phyloP scores from a whole-genome alignment of 108 stramenopile species.

The Cyclotella sp. region DNA sequence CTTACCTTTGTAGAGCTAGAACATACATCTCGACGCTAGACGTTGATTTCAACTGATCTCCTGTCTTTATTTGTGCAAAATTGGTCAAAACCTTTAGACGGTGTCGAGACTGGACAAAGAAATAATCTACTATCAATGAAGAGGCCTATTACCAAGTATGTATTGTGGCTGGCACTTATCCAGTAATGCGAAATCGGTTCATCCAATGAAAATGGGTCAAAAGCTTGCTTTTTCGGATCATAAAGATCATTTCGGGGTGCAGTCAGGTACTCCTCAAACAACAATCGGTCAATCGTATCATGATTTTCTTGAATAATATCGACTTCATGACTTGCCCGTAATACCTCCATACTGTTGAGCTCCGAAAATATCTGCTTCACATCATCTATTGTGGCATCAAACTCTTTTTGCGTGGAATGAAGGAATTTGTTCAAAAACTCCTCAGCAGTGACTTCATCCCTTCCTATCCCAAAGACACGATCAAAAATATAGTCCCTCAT shows the following conservation, averaged over 20 bases:
- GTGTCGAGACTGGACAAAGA: not conserved
- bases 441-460: conserved; percentile 50
- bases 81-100: not conserved
- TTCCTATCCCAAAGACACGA: conserved; percentile 54
- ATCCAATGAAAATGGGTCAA: conserved; percentile 55
- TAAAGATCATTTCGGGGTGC: conserved; percentile 65
- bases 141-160: conserved; percentile 68
- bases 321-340: conserved; percentile 51
- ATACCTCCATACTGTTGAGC: conserved; percentile 58
- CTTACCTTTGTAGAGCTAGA: conserved; percentile 61
- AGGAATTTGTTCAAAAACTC: conserved; percentile 65
- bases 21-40: conserved; percentile 84
- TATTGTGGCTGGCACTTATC: conserved; percentile 96
- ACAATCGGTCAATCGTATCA: conserved; percentile 64
- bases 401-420: conserved; percentile 56
- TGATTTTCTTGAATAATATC: not conserved
- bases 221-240: conserved; percentile 60
- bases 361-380: conserved; percentile 50
- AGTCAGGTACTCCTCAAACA: conserved; percentile 66
- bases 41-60: conserved; percentile 87
- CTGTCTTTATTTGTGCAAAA: conserved; percentile 44
- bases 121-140: not conserved
- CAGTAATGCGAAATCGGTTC: conserved; percentile 89
- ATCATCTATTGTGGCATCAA: conserved; percentile 56
- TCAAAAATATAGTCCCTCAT: conserved; percentile 53